Percentiles rank a stretch among this genome's conserved stretches.
Evolutionary conservation across 1,139 yeast species (phyloP).

Genomic region (Yamadazyma songkhlaensis): DNA sequence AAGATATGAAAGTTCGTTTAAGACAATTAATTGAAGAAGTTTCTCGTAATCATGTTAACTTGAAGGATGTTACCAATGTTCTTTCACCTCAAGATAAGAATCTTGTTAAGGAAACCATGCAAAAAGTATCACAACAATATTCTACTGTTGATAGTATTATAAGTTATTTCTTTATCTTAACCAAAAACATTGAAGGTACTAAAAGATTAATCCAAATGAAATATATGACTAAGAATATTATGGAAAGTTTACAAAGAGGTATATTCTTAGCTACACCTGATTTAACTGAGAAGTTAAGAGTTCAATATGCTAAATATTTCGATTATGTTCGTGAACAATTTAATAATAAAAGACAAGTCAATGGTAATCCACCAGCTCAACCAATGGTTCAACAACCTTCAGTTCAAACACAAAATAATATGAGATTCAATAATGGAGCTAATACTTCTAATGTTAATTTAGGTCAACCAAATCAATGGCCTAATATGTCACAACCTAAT

Average conservation of each 20-base stretch:
- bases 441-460: constrained; percentile 11
- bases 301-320: constrained; percentile 72
- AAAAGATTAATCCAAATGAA: constrained; percentile 75
- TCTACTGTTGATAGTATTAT: constrained; percentile 71
- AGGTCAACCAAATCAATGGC: constrained; percentile 22
- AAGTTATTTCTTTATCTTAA: constrained; percentile 72
- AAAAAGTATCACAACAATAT: constrained; percentile 59
- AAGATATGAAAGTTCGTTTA: constrained; percentile 48
- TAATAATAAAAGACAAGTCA: constrained; percentile 29
- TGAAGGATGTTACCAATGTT: constrained; percentile 62
- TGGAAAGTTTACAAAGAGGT: constrained; percentile 64
- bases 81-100: constrained; percentile 64
- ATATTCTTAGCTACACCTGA: constrained; percentile 66
- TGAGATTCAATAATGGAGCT: constrained; percentile 3
- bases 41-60: constrained; percentile 58
- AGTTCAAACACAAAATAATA: constrained; percentile 6
- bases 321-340: constrained; percentile 61
- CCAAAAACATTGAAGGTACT: constrained; percentile 73
- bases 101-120: constrained; percentile 57
- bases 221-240: constrained; percentile 71
- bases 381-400: constrained; percentile 14
- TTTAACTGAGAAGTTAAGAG: constrained; percentile 63
- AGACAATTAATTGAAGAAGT: constrained; percentile 69
- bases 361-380: constrained; percentile 7
- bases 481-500: constrained; percentile 16